A percentile compares a stretch with the other conserved stretches of the same genome.
Conservation (phyloP, 1,139 yeast species). For the Debaryomyces nepalensis region DNA sequence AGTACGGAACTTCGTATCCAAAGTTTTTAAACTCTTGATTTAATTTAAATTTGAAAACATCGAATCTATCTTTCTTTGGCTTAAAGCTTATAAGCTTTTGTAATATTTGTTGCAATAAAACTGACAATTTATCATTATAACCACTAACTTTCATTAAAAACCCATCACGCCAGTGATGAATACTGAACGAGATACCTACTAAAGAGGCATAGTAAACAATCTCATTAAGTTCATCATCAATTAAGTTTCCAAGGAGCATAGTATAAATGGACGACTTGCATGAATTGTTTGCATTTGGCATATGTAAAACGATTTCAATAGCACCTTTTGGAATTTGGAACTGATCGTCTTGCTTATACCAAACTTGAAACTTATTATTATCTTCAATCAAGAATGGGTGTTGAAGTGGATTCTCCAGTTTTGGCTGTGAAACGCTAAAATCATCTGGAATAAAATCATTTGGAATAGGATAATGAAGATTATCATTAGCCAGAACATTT, state of each 20-base stretch:
- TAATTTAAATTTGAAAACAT: conserved; percentile 65
- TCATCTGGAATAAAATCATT: conserved; percentile 84
- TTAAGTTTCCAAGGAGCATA: conserved; percentile 64
- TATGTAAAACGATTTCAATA: conserved; percentile 64
- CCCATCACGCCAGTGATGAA: conserved; percentile 71
- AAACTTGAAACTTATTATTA: conserved; percentile 48
- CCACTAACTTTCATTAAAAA: conserved; percentile 71
- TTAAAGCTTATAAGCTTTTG: conserved; percentile 55
- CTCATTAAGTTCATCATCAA: conserved; percentile 78
- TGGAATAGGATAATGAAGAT: conserved; percentile 64
- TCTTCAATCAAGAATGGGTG: conserved; percentile 46
- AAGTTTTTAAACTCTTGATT: conserved; percentile 68
- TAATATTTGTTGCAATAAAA: conserved; percentile 64
- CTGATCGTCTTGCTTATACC: conserved; percentile 92
- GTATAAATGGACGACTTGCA: conserved; percentile 62
- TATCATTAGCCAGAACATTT: conserved; percentile 36
- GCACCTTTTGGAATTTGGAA: conserved; percentile 88
- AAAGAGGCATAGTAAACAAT: conserved; percentile 81
- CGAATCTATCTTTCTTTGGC: conserved; percentile 63
- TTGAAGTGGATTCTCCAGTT: conserved; percentile 33
- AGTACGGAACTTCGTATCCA: conserved; percentile 75
- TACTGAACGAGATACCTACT: conserved; percentile 70
- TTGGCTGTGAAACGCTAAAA: conserved; percentile 59
- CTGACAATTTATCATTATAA: conserved; percentile 78
- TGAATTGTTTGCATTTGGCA: conserved; percentile 64